Percentiles rank a stretch among this genome's conserved stretches.
phyloP scores from a whole-genome alignment of 1,284 basidiomycete species.

The Papiliotrema laurentii region DNA sequence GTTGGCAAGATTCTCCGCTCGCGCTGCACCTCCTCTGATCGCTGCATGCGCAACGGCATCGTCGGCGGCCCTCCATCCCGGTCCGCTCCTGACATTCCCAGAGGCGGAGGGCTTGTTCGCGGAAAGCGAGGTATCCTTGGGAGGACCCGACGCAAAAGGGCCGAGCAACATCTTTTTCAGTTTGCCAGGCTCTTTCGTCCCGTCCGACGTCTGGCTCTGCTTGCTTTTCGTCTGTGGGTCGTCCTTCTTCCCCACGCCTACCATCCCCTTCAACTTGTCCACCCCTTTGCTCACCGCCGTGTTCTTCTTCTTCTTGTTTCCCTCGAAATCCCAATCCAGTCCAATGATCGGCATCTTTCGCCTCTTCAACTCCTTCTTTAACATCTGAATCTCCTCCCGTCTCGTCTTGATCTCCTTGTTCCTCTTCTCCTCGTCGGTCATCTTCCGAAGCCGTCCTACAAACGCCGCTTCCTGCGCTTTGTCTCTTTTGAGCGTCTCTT shows the following conservation, averaged over 20 bases:
- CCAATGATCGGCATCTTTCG: constrained; percentile 6
- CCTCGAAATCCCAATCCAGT: constrained; percentile 4
- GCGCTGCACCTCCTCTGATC: constrained; percentile 4
- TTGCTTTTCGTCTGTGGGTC: background rate
- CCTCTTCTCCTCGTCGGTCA: constrained; percentile 8
- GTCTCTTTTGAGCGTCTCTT: constrained; percentile 10
- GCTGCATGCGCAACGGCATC: constrained; percentile 19
- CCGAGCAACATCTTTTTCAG: constrained; percentile 3
- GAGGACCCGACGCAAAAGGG: constrained; percentile 3
- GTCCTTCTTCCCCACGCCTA: background rate
- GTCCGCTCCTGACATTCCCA: constrained; percentile 7
- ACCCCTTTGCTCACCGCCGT: background rate
- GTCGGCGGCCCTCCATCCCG: constrained; percentile 23
- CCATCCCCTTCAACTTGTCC: background rate
- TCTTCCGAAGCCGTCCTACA: constrained; percentile 9
- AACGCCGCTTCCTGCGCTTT: constrained; percentile 12
- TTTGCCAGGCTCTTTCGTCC: background rate
- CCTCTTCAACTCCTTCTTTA: constrained; percentile 14
- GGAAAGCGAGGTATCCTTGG: background rate
- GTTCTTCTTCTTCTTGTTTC: background rate
- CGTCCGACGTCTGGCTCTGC: background rate
- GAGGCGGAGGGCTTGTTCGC: background rate
- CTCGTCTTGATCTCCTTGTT: constrained; percentile 8
- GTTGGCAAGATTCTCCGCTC: constrained; percentile 7
- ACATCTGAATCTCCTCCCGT: constrained; percentile 11